phyloP scores from a whole-genome alignment of 257 asterid species.

The Avicennia marina region DNA sequence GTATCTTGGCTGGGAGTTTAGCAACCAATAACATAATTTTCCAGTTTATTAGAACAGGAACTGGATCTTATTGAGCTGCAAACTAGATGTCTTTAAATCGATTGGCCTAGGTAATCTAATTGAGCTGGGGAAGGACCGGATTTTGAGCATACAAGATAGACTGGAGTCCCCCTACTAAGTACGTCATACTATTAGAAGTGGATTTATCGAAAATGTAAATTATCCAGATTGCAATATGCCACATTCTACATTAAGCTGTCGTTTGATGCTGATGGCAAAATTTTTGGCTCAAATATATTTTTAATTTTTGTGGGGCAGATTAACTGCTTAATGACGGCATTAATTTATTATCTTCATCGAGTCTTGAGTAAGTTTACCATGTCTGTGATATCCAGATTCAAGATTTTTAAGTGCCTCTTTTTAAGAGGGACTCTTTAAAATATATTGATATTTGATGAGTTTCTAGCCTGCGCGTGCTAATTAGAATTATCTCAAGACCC shows the following conservation, averaged over 20 bases:
- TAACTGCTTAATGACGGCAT: not conserved
- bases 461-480: too few species aligned
- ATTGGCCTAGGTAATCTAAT: slow-evolving; percentile 7
- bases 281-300: slow-evolving; percentile 1
- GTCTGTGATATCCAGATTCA: slow-evolving; percentile 14
- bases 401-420: not conserved
- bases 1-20: not conserved
- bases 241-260: too few species aligned
- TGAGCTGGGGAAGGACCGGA: too few species aligned
- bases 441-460: too few species aligned
- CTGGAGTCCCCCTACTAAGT: too few species aligned
- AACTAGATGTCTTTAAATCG: slow-evolving; percentile 2
- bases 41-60: slow-evolving; percentile 4
- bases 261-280: not conserved
- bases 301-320: slow-evolving; percentile 1
- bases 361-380: not conserved
- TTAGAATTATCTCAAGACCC: too few species aligned
- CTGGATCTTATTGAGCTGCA: not conserved
- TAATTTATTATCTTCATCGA: slow-evolving; percentile 6
- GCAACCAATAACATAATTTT: not conserved
- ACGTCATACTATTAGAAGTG: too few species aligned
- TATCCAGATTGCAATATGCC: too few species aligned
- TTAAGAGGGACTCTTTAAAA: too few species aligned
- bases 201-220: too few species aligned
- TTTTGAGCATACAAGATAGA: too few species aligned